phyloP scores from a whole-genome alignment of 306 rosid species.

The Vicia faba region DNA sequence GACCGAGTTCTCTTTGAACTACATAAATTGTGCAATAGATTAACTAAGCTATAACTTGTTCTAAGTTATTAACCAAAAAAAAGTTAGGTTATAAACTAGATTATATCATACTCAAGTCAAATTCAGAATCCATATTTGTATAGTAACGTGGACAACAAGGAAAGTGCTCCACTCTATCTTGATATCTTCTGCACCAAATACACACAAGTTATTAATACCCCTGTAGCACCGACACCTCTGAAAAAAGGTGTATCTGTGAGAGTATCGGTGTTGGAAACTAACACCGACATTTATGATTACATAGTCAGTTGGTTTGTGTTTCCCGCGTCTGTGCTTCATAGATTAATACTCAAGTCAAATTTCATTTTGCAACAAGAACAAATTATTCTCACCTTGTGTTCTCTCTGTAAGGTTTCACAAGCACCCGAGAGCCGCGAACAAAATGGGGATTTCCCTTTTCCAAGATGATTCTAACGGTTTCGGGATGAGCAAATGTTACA shows the following conservation, averaged over 20 bases:
- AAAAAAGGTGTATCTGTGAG: too few relatives aligned
- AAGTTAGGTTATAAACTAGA: slow-evolving; percentile 7
- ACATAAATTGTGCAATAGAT: slow-evolving; percentile 23
- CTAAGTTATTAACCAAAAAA: not conserved
- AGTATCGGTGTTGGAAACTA: too few relatives aligned
- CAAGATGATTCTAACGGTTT: slow-evolving; percentile 71
- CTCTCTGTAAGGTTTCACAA: slow-evolving; percentile 86
- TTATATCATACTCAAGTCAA: slow-evolving; percentile 49
- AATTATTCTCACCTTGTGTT: slow-evolving; percentile 55
- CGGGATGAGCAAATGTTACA: slow-evolving; percentile 69
- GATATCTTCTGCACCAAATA: slow-evolving; percentile 56
- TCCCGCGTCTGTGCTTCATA: too few relatives aligned
- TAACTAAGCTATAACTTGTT: not conserved
- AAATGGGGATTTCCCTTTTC: slow-evolving; percentile 72
- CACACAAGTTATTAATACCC: not conserved
- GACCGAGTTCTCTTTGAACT: slow-evolving; percentile 59
- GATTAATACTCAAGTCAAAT: too few relatives aligned
- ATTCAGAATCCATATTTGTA: slow-evolving; percentile 50
- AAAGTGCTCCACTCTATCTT: slow-evolving; percentile 53
- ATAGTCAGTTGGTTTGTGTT: too few relatives aligned
- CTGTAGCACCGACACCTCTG: too few relatives aligned
- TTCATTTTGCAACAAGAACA: slow-evolving; percentile 20
- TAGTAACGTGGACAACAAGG: slow-evolving; percentile 40
- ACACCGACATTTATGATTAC: too few relatives aligned
- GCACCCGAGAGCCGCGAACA: slow-evolving; percentile 80